Conservation (phyloP, 768 basidiomycete genomes). For the Lentinula aciculospora region DNA sequence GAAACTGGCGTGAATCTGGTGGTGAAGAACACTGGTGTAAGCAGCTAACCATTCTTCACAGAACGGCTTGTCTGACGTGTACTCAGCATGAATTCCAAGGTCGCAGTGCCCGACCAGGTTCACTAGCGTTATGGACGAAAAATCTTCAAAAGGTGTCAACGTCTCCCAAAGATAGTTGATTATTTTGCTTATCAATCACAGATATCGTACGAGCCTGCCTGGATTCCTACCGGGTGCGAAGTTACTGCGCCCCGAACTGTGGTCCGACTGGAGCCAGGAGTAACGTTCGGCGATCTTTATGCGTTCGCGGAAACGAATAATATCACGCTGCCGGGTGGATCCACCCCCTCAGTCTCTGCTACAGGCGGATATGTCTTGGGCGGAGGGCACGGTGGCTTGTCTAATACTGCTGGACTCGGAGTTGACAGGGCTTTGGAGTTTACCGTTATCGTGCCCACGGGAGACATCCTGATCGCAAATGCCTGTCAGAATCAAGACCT, state of each 20-base stretch:
- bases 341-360: slow-evolving; percentile 5
- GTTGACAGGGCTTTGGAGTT: slow-evolving; percentile 26
- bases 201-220: slow-evolving; percentile 11
- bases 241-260: background rate
- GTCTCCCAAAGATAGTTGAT: background rate
- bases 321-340: slow-evolving; percentile 18
- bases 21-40: slow-evolving; percentile 21
- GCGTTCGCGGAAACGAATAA: slow-evolving; percentile 18
- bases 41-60: background rate
- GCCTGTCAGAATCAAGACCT: slow-evolving; percentile 34
- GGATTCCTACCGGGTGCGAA: slow-evolving; percentile 9
- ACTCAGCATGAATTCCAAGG: slow-evolving; percentile 21
- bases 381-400: background rate
- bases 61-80: no score
- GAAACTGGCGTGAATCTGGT: slow-evolving; percentile 14
- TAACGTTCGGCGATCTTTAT: slow-evolving; percentile 12
- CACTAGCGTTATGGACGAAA: slow-evolving; percentile 17
- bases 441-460: slow-evolving; percentile 35
- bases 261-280: slow-evolving; percentile 11
- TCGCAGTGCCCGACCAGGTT: slow-evolving; percentile 14
- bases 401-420: background rate
- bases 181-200: background rate
- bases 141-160: background rate
- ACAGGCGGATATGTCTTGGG: slow-evolving; percentile 12
- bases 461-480: slow-evolving; percentile 34